Percentiles rank a stretch among this genome's conserved stretches.
phyloP scores from a whole-genome alignment of 768 basidiomycete species.

The Tephrocybe sp. region DNA sequence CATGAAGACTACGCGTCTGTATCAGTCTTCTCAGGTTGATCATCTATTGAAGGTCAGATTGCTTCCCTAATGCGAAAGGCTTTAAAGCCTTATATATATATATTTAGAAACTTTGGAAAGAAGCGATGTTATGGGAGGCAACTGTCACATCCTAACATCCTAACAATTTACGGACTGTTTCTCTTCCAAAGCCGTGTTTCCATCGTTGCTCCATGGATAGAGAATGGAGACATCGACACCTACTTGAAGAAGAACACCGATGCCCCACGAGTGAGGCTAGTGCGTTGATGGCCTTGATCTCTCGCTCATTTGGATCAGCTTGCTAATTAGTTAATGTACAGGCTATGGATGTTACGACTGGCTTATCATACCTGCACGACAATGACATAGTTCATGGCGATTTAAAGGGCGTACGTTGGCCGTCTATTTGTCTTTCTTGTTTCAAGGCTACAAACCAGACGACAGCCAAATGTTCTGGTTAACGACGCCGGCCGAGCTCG shows the following conservation, averaged over 20 bases:
- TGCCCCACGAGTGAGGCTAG: not conserved
- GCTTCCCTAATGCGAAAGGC: no score
- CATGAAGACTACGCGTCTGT: constrained; percentile 1
- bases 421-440: not conserved
- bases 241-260: not conserved
- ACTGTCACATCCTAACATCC: not conserved
- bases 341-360: not conserved
- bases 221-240: not conserved
- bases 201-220: not conserved
- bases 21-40: not conserved
- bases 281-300: not conserved
- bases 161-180: not conserved
- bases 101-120: not conserved
- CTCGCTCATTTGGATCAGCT: not conserved
- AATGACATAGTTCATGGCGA: not conserved
- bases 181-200: not conserved
- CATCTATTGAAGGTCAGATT: not conserved
- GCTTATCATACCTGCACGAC: not conserved
- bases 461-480: not conserved
- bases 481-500: not conserved
- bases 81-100: no score
- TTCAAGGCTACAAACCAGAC: not conserved
- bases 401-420: not conserved
- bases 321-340: not conserved
- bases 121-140: not conserved